Evolutionary conservation across 768 basidiomycete species (phyloP).

Genomic region (Coprinopsis sp.): DNA sequence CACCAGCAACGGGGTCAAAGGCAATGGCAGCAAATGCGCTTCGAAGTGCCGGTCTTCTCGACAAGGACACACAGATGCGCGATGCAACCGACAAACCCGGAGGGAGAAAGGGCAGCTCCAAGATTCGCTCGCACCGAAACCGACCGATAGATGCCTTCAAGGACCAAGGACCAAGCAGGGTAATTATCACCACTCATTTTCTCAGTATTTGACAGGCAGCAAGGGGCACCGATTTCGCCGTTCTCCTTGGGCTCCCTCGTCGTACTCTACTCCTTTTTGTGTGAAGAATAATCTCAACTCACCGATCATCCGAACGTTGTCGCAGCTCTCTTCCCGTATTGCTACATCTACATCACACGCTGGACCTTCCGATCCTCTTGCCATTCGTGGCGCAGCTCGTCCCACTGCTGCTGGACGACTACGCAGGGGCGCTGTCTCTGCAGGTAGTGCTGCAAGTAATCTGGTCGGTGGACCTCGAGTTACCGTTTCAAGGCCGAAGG

Average conservation of each 20-base stretch:
- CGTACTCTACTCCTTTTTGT: constrained; percentile 34
- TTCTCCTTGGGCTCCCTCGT: constrained; percentile 31
- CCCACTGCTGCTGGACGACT: constrained; percentile 46
- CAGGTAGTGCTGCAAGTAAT: constrained; percentile 8
- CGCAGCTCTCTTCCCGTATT: constrained; percentile 27
- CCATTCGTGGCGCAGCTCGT: constrained; percentile 64
- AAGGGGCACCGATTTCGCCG: constrained; percentile 22
- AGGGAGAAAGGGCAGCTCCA: constrained; percentile 65
- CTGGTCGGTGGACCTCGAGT: constrained; percentile 15
- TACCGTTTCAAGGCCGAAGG: constrained; percentile 27
- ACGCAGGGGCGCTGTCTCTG: constrained; percentile 54
- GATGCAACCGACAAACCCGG: constrained; percentile 66
- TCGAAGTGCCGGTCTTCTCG: constrained; percentile 69
- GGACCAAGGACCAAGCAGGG: constrained; percentile 50
- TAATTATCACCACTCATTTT: constrained; percentile 53
- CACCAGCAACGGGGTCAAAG: constrained; percentile 46
- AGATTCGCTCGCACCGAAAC: constrained; percentile 56
- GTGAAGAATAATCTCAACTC: constrained; percentile 32
- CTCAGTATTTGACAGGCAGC: constrained; percentile 26
- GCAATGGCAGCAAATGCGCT: constrained; percentile 58
- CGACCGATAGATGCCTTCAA: constrained; percentile 56
- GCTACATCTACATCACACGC: constrained; percentile 29
- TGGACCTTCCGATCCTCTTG: constrained; percentile 47
- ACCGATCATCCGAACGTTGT: constrained; percentile 32
- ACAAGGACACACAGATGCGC: constrained; percentile 72